Conservation (phyloP, 225 moss, liverwort and hornwort genomes). For the Asterella californica region DNA sequence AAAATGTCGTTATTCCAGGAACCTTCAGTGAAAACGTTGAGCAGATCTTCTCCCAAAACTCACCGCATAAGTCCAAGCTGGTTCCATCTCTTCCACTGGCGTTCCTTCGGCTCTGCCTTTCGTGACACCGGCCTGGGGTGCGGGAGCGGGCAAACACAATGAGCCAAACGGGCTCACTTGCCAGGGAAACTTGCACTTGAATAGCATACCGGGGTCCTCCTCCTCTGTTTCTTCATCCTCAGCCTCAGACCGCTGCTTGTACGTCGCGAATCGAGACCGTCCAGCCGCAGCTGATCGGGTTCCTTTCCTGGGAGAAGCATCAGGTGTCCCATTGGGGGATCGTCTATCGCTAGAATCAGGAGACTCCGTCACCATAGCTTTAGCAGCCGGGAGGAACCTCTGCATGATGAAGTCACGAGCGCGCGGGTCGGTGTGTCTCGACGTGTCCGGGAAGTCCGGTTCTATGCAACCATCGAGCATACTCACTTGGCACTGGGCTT, state of each 20-base stretch:
- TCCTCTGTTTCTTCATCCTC: slow-evolving; percentile 26
- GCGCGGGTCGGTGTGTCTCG: slow-evolving; percentile 45
- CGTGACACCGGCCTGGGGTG: neutral
- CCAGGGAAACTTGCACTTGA: slow-evolving; percentile 49
- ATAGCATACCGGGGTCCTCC: slow-evolving; percentile 31
- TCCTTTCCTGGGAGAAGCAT: slow-evolving; percentile 26
- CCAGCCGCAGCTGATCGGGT: slow-evolving; percentile 24
- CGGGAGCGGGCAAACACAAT: slow-evolving; percentile 18
- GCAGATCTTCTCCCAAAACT: neutral
- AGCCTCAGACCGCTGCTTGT: slow-evolving; percentile 32
- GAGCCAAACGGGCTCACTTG: slow-evolving; percentile 32
- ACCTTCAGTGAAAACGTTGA: neutral
- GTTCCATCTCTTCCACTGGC: slow-evolving; percentile 17
- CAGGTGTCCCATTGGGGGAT: slow-evolving; percentile 19
- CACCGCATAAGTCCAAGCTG: slow-evolving; percentile 23
- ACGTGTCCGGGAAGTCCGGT: slow-evolving; percentile 23
- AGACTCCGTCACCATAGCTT: slow-evolving; percentile 72
- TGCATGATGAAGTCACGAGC: slow-evolving; percentile 82
- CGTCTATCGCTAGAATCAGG: slow-evolving; percentile 24
- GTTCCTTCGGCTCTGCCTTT: slow-evolving; percentile 3
- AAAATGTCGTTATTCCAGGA: neutral
- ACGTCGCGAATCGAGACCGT: slow-evolving; percentile 42
- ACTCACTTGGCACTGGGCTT: slow-evolving; percentile 47
- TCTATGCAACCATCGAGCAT: slow-evolving; percentile 29
- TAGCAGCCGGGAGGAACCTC: slow-evolving; percentile 88